Percentiles rank a stretch among this genome's conserved stretches.
phyloP scores from a whole-genome alignment of 1,284 basidiomycete species.

The Sutorius eximius region DNA sequence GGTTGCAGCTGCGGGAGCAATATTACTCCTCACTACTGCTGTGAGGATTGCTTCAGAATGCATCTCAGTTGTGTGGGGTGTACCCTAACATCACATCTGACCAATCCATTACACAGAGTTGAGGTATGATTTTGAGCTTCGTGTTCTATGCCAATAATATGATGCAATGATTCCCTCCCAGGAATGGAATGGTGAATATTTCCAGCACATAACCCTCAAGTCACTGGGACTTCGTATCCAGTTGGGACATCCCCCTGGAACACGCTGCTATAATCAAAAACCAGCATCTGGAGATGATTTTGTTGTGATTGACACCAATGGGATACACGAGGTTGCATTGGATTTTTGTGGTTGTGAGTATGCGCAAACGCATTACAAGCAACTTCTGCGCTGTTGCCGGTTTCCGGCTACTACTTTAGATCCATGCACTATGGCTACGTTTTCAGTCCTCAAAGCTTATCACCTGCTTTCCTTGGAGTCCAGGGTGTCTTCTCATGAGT shows the following conservation, averaged over 20 bases:
- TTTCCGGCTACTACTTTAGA: background rate
- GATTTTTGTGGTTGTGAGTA: slow-evolving; percentile 10
- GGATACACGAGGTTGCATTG: slow-evolving; percentile 3
- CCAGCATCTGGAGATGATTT: background rate
- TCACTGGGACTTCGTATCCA: slow-evolving; percentile 5
- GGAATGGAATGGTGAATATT: slow-evolving; percentile 9
- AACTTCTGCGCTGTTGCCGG: background rate
- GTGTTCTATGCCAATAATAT: background rate
- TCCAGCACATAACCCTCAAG: background rate
- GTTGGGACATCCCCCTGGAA: slow-evolving; percentile 4
- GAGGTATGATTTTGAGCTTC: background rate
- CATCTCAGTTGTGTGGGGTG: slow-evolving; percentile 2
- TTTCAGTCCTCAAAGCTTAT: background rate
- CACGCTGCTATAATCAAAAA: background rate
- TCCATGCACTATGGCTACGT: background rate
- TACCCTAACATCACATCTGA: background rate
- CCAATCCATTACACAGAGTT: slow-evolving; percentile 1
- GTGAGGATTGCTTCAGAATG: slow-evolving; percentile 3
- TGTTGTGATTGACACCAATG: slow-evolving; percentile 2
- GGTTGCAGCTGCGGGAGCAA: background rate
- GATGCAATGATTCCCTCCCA: background rate
- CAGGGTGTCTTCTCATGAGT: background rate
- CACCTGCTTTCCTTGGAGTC: background rate
- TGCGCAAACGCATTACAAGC: background rate
- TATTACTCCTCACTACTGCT: background rate